Evolutionary conservation across 306 rosid genomes (phyloP), one percentile per base, ranked within the genome.

Genomic region (Vigna mungo): DNA sequence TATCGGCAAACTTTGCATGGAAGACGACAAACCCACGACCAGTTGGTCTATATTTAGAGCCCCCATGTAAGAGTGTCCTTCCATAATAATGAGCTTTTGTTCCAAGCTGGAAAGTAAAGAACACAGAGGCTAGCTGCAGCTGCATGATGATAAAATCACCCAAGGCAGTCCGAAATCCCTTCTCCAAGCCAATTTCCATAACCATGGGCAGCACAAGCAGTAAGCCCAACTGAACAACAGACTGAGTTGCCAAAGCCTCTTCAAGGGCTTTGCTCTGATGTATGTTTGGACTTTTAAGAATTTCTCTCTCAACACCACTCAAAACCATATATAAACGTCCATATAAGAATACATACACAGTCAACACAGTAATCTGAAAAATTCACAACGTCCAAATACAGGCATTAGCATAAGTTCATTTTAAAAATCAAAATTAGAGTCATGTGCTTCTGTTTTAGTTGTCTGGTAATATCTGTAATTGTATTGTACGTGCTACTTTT

Each of bases 11-110:
- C 81, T 85, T 95, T 51, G 97, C 97, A 77, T 92, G 99, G 78
- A 92, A 89, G 51, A 95, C 99, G 44, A 95, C 99, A 81, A 95
- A 95, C 12, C 98, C 99, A 21, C 99, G 96, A 27, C 99, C 99
- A 4, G 96, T 92, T 51, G 99, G 82, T 78, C 96, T 82, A 68
- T 95, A 95, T 79, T 92, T 92, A 69, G 99, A 92, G 59, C 98
- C 99, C 54, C 99, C 99, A 65, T 95, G 99, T 88, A 95, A 89
- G 87, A 92, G 87, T 58, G 97, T 95, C 83, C 97, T 89, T 68
- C 99, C 99, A 72, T 51, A 92, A 74, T 89, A 95, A 84, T 95
- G 99, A 82, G 92, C 93, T 84, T 95, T 95, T 25, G 99, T 92
- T 81, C 99, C 98, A 72, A 95, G 93, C 80, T 89, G 99, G 86